These are phyloP conservation scores for Pelargonium nanum DNA, from an alignment of 345 rosid genomes.

Conservation along the genomic window DNA sequence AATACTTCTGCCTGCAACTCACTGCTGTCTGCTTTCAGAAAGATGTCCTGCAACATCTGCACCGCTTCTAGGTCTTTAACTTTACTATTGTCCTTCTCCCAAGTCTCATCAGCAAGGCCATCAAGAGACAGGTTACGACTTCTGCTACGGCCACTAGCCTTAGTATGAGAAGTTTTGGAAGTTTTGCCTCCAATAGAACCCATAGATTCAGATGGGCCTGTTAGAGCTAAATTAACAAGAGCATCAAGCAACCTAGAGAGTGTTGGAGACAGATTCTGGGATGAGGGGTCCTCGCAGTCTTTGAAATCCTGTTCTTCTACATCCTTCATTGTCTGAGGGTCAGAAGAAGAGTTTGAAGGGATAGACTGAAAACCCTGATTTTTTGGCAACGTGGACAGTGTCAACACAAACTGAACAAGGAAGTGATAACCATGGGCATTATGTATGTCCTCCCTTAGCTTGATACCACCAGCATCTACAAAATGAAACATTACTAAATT, in stretches of 20 bases:
- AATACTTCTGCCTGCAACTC: conserved; percentile 94
- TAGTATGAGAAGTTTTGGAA: conserved; percentile 41
- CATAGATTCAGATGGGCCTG: conserved; percentile 57
- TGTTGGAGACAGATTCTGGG: conserved; percentile 56
- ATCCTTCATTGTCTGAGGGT: conserved; percentile 21
- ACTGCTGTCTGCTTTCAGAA: conserved; percentile 75
- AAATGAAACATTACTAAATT: conserved; percentile 24
- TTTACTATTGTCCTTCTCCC: conserved; percentile 74
- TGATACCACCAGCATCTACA: conserved; percentile 73
- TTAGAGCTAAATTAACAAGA: conserved; percentile 80
- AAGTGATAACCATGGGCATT: conserved; percentile 94
- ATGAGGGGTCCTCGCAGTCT: conserved; percentile 38
- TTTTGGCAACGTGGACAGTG: conserved; percentile 50
- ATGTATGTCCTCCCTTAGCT: conserved; percentile 81
- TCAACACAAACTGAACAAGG: conserved; percentile 81
- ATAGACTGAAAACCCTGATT: conserved; percentile 29
- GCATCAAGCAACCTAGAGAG: conserved; percentile 92
- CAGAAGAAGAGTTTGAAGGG: conserved; percentile 13
- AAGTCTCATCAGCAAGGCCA: conserved; percentile 49
- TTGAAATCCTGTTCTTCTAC: conserved; percentile 16
- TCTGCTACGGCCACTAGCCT: conserved; percentile 49
- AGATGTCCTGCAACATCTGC: conserved; percentile 93
- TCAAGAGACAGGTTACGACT: conserved; percentile 57
- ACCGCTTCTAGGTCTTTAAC: conserved; percentile 99
- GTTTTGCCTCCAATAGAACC: conserved; percentile 35